Conservation (phyloP, 1,284 basidiomycete genomes). For the Rugosomyces carneus region DNA sequence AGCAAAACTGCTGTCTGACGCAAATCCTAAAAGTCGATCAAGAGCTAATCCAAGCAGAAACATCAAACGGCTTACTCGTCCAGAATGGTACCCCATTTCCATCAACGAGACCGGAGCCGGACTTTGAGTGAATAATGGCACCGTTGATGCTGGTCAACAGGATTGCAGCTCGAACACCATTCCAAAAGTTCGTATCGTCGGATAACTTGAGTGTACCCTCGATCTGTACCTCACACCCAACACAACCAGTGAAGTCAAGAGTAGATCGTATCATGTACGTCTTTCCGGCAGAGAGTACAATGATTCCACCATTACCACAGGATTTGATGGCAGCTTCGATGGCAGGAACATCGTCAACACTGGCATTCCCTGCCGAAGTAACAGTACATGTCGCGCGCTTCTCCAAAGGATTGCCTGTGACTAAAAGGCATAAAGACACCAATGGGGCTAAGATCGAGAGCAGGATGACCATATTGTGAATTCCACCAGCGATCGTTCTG, state of each 20-base stretch:
- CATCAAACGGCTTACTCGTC: constrained; percentile 16
- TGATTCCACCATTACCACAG: constrained; percentile 26
- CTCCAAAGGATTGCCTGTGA: constrained; percentile 6
- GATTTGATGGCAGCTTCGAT: constrained; percentile 24
- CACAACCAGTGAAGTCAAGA: constrained; percentile 24
- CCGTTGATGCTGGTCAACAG: constrained; percentile 21
- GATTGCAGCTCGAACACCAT: constrained; percentile 21
- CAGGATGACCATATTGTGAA: not conserved
- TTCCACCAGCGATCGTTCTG: not conserved
- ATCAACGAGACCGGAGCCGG: constrained; percentile 24
- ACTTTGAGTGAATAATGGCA: constrained; percentile 22
- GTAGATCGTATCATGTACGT: constrained; percentile 22
- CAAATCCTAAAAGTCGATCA: constrained; percentile 15
- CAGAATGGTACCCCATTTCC: constrained; percentile 26
- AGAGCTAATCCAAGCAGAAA: not conserved
- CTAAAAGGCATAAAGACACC: constrained; percentile 1
- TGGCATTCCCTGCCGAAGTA: constrained; percentile 19
- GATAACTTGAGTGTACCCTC: constrained; percentile 27
- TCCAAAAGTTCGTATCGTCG: constrained; percentile 23
- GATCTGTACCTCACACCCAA: constrained; percentile 24
- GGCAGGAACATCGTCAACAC: constrained; percentile 25
- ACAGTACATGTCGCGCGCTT: constrained; percentile 24
- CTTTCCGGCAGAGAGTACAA: constrained; percentile 23
- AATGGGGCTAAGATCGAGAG: constrained; percentile 3
- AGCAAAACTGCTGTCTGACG: constrained; percentile 21